Base-by-base conservation (phyloP, 2,329 filamentous ascomycete species). In the Alternaria arborescens region DNA sequence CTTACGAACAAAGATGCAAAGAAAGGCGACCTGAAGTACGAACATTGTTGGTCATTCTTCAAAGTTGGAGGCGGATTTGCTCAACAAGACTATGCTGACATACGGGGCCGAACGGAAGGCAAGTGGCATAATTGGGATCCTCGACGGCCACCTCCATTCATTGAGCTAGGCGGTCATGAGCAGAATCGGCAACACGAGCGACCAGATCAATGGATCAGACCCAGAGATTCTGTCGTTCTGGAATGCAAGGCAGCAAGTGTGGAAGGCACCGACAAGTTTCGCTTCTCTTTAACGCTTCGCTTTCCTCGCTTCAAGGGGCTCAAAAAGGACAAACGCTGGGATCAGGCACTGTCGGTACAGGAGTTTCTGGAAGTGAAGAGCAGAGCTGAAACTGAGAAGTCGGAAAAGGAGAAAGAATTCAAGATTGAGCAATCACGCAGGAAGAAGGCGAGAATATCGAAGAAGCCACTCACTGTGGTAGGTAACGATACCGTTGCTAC, bases 31-130 rank as follows among this genome's bases (percentile, higher is more conserved):
- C 71, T 77, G 5, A 85, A 88, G 62, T 85, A 88, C 0, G 90
- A 92, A 79, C 93, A 92, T 77, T 96, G 89, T 73, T 91, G 89
- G 71, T 97, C 93, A n/a, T 97, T 99, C 81, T 97, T 94, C 84
- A 97, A 95, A 78, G 95, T 99, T 16, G 95, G 95, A n/a, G 95
- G 95, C 54, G 95, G 95, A 0, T 94, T 98, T 76, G 89, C 87
- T 14, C 90, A 88, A 0, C 88, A 91, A 53, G 95, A 99, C 72
- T 98, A 97, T 75, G 88, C 90, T 0, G 88, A 90, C 58, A 89
- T 99, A 46, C 85, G 88, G 5, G 92, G 97, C 71, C 85, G 88
- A 24, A 98, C 94, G 0, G 91, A 97, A 60, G 93, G 91, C 5
- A 97, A 97, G 77, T 99, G 95, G 95, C 85, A 86, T 12, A 87